Percentiles rank a stretch among this genome's conserved stretches.
Evolutionary conservation across 108 stramenopile genomes (phyloP).

Genomic region (Cyclotella choctawhatcheeana): DNA sequence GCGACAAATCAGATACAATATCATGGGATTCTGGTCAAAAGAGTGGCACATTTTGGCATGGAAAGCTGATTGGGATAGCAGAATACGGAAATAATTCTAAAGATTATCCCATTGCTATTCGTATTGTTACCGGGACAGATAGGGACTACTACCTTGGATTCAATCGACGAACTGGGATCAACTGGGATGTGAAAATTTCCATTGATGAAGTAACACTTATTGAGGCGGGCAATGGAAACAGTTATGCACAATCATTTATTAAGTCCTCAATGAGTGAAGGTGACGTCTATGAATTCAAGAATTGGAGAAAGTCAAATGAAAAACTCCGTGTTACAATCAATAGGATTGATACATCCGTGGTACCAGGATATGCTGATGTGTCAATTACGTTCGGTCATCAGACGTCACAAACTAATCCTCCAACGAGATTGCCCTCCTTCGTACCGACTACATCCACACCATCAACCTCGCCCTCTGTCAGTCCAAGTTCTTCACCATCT

Average conservation of each 20-base stretch:
- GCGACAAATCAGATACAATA: slow-evolving; percentile 8
- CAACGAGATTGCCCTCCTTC: background rate
- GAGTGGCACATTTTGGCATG: background rate
- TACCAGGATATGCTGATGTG: slow-evolving; percentile 30
- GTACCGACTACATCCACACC: background rate
- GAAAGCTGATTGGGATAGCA: slow-evolving; percentile 15
- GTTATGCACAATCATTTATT: slow-evolving; percentile 23
- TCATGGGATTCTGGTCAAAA: slow-evolving; percentile 17
- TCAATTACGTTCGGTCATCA: slow-evolving; percentile 8
- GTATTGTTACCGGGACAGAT: slow-evolving; percentile 20
- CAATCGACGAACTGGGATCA: slow-evolving; percentile 22
- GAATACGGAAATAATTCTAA: slow-evolving; percentile 21
- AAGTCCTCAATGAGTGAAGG: slow-evolving; percentile 5
- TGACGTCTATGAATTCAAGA: background rate
- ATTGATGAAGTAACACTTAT: slow-evolving; percentile 18
- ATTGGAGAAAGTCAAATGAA: slow-evolving; percentile 9
- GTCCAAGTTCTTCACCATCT: too few species aligned
- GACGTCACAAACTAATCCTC: background rate
- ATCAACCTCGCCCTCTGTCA: too few species aligned
- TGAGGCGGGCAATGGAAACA: slow-evolving; percentile 21
- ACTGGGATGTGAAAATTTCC: slow-evolving; percentile 13
- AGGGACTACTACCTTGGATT: slow-evolving; percentile 23
- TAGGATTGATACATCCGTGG: slow-evolving; percentile 6
- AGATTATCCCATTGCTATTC: slow-evolving; percentile 14
- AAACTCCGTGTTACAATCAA: slow-evolving; percentile 5